A percentile compares a stretch with the other conserved stretches of the same genome.
phyloP scores from a whole-genome alignment of 306 rosid species.

The Vigna hirtella region DNA sequence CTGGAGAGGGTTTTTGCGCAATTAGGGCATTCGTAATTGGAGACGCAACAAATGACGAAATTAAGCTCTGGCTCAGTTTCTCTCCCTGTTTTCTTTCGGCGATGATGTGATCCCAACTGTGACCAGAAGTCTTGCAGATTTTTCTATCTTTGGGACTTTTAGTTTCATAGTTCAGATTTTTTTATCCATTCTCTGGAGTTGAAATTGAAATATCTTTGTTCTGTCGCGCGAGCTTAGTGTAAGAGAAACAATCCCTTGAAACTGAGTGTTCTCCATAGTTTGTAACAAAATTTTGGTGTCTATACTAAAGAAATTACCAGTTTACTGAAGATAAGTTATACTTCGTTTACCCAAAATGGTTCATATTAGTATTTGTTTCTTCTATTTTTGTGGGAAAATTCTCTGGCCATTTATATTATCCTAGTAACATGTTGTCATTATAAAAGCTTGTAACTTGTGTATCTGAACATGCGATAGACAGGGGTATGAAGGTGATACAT shows the following conservation, averaged over 20 bases:
- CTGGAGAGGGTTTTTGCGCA: no score
- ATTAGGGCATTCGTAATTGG: no score
- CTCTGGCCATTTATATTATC: conserved; percentile 13
- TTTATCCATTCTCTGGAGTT: conserved; percentile 9
- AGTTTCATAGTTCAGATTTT: not conserved
- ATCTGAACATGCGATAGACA: no score
- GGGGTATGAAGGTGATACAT: no score
- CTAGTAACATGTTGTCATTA: not conserved
- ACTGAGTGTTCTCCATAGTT: not conserved
- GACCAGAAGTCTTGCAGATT: conserved; percentile 39
- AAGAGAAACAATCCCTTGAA: not conserved
- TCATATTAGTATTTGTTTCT: not conserved
- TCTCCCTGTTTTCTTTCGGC: conserved; percentile 85
- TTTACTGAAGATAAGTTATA: conserved; percentile 2
- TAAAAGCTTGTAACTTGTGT: not conserved
- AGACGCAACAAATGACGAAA: conserved; percentile 60
- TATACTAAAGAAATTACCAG: not conserved
- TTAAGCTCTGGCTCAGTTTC: conserved; percentile 73
- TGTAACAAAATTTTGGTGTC: not conserved
- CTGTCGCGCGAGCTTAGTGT: no score
- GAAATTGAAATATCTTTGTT: not conserved
- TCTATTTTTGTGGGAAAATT: not conserved
- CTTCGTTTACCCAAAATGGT: not conserved
- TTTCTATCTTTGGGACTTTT: not conserved
- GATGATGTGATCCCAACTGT: conserved; percentile 71